Evolutionary conservation across 176 grass and related monocot genomes (phyloP), one percentile per base, ranked within the genome.

Genomic region (Chrysopogon serrulatus): DNA sequence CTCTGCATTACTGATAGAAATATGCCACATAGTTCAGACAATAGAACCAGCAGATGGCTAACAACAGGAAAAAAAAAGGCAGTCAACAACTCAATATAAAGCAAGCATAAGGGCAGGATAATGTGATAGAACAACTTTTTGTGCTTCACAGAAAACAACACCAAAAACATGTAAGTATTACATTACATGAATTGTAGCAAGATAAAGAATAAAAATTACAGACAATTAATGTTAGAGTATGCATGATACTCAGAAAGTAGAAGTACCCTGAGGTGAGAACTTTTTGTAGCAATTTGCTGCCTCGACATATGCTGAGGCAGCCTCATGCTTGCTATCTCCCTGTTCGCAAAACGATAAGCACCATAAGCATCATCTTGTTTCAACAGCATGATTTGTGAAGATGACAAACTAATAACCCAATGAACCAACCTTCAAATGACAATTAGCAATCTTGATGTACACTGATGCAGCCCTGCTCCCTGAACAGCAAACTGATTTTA

Each of bases 281-380:
- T 92, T 97, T 81, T 94, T 97, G 79, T 94, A 93, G 80, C 91
- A 97, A 43, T 97, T 97, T 80, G 91, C 86, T 63, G 91, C 94
- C 84, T 95, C 90, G 1, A 91, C 87, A 75, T 90, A 94, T 63
- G 91, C 85, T 28, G 86, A 86, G 37, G 94, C 94, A 81, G 89
- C 91, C 81, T 97, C 91, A 84, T 91, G 89, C 79, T 94, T 94
- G 76, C 79, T 90, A 56, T 92, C 91, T 31, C 84, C 87, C 91
- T 97, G 86, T 59, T 79, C 59, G 14, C 19, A 68, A 3, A 37
- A 37, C 23, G 82, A 79, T 61, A 68, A 68, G 39, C 65, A 68
- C 63, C 53, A 37, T 69, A 86, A 72, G 26, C 41, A 84, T 82
- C 24, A 65, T 64, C 37, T 41, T 21, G 21, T 87, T 73, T 36